Conservation (phyloP, 2,329 filamentous ascomycete genomes). For the Paecilomyces fulvus region DNA sequence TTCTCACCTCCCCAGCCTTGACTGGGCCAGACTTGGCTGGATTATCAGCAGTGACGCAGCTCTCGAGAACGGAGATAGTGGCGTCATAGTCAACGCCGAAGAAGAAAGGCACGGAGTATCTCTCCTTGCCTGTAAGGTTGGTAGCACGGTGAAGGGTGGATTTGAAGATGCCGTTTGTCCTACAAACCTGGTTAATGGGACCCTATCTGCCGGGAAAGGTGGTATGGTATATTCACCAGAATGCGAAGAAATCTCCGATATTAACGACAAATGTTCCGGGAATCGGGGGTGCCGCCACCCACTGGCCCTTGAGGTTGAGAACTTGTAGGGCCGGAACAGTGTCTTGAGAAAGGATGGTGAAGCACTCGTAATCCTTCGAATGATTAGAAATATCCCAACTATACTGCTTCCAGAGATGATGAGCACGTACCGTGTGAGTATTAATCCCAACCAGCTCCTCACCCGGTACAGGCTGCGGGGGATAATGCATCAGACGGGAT, state of each 20-base stretch:
- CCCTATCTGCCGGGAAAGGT: background rate
- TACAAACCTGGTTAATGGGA: background rate
- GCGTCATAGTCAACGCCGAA: slow-evolving; percentile 33
- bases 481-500: slow-evolving; percentile 17
- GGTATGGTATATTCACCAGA: slow-evolving; percentile 10
- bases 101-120: slow-evolving; percentile 36
- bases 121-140: slow-evolving; percentile 29
- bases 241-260: slow-evolving; percentile 22
- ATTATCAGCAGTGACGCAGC: slow-evolving; percentile 8
- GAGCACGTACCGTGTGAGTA: slow-evolving; percentile 26
- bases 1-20: slow-evolving; percentile 1
- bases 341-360: slow-evolving; percentile 35
- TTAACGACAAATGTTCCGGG: slow-evolving; percentile 22
- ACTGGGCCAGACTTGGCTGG: background rate
- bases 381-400: background rate
- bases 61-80: slow-evolving; percentile 18
- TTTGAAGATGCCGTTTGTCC: slow-evolving; percentile 32
- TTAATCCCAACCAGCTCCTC: slow-evolving; percentile 31
- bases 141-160: slow-evolving; percentile 34
- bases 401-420: background rate
- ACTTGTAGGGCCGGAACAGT: slow-evolving; percentile 29
- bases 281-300: slow-evolving; percentile 16
- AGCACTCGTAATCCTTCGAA: slow-evolving; percentile 26
- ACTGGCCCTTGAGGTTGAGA: slow-evolving; percentile 21
- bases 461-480: slow-evolving; percentile 20